Conservation (phyloP, 2,329 filamentous ascomycete genomes). For the Atkinsonella hypoxylon region DNA sequence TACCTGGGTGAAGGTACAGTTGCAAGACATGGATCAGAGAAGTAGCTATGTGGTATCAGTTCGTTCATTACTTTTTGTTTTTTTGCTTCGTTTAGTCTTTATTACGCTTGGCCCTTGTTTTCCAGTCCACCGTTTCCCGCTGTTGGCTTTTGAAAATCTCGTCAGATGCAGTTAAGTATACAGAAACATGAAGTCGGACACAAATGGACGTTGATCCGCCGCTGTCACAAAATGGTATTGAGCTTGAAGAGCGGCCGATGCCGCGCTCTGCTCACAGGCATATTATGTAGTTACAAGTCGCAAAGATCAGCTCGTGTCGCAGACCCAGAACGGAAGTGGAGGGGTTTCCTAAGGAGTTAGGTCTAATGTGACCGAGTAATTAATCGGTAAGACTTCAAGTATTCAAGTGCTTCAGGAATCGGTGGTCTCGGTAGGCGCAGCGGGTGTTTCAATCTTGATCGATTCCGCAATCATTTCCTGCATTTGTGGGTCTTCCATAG, state of each 20-base stretch:
- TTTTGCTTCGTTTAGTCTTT: background rate
- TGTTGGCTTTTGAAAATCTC: background rate
- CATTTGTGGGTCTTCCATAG: background rate
- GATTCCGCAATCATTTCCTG: background rate
- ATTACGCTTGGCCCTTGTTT: background rate
- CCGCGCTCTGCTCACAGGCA: background rate
- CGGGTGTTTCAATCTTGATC: background rate
- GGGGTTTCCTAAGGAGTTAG: background rate
- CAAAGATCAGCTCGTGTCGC: background rate
- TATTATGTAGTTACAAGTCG: background rate
- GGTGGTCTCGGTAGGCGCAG: background rate
- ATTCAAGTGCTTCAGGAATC: background rate
- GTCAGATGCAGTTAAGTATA: background rate
- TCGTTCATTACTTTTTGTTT: background rate
- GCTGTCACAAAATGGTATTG: background rate
- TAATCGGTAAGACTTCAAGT: background rate
- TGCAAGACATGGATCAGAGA: background rate
- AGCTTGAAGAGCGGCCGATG: background rate
- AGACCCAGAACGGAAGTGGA: background rate
- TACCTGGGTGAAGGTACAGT: background rate
- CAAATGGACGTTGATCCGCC: background rate
- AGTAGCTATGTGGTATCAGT: slow-evolving; percentile 3
- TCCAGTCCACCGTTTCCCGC: background rate
- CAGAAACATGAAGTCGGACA: background rate
- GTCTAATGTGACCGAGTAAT: background rate